phyloP scores from a whole-genome alignment of 1,284 basidiomycete genomes.

The Tranzscheliella williamsii region DNA sequence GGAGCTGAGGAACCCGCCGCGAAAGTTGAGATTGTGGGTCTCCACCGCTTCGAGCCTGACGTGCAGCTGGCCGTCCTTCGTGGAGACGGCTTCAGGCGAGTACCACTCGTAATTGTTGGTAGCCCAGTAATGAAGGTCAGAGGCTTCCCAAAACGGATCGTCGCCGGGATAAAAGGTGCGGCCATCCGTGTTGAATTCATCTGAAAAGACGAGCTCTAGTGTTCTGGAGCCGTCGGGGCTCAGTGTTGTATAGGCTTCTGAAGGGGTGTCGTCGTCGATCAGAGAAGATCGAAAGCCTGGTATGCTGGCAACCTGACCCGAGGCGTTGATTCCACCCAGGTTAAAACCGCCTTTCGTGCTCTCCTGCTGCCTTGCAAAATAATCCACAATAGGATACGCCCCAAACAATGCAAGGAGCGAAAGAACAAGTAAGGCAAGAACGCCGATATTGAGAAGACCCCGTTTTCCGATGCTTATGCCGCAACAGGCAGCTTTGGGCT shows the following conservation, averaged over 20 bases:
- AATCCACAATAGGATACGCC: conserved; percentile 73
- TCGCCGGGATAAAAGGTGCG: conserved; percentile 67
- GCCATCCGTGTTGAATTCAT: conserved; percentile 59
- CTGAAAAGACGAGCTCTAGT: conserved; percentile 58
- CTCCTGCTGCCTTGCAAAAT: conserved; percentile 15
- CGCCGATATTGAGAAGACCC: conserved; percentile 65
- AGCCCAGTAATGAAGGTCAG: conserved; percentile 72
- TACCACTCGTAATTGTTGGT: conserved; percentile 64
- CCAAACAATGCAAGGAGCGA: conserved; percentile 71
- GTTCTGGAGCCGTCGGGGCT: conserved; percentile 64
- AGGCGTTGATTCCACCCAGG: conserved; percentile 49
- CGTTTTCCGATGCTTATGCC: conserved; percentile 14
- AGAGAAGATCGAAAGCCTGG: conserved; percentile 40
- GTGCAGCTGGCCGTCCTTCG: conserved; percentile 74
- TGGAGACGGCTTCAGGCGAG: conserved; percentile 79
- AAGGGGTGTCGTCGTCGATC: conserved; percentile 62
- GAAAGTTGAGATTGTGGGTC: conserved; percentile 69
- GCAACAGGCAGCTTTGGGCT: conserved; percentile 7
- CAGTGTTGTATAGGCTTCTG: conserved; percentile 26
- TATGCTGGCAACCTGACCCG: conserved; percentile 46
- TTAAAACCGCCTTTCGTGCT: conserved; percentile 43
- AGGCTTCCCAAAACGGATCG: conserved; percentile 75
- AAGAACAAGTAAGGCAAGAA: conserved; percentile 62
- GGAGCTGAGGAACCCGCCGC: conserved; percentile 67
- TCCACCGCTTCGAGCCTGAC: conserved; percentile 67